Evolutionary conservation across 2,329 filamentous ascomycete species (phyloP), one percentile per base, ranked within the genome.

Genomic region (Aspergillus felis): DNA sequence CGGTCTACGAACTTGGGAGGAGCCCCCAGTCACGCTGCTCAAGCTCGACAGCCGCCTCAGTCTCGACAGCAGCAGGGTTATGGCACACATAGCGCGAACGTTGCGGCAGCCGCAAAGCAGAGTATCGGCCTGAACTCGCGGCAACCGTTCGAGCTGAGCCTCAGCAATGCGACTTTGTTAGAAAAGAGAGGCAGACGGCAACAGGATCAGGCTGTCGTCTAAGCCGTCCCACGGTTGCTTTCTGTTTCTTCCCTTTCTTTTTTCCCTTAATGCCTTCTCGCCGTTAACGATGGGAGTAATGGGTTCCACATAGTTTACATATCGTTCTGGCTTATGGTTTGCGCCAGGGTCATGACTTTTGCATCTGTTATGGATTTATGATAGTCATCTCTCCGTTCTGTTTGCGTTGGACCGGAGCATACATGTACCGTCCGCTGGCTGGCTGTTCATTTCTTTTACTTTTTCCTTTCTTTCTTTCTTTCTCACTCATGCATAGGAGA

Each of bases 111-210:
- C 0, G 92, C 91, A 3, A 88, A 89, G 66, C 87, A 90, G 68
- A 91, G 91, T 69, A 91, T 94, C 44, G 85, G 87, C 48, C 81
- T 84, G 32, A 83, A 85, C 61, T 86, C 89, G 65, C 90, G 88
- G 74, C 92, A 91, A 32, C 87, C 89, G 0, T 99, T 99, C 65
- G 94, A 99, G 75, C 83, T 99, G 50, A 97, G 87, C 69, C 79
- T 99, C 41, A 91, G 96, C 63, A 94, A 94, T 56, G 90, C 94
- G 1, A 97, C 92, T 1, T 76, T 99, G 53, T 79, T 99, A 4
- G 92, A 92, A 32, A 85, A 92, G 66, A 78, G 86, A 62, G 79
- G 79, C 28, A 84, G 71, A 51, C 71, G 70, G 54, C 66, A 74
- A 27, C 70, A 71, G 20, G 67, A 58, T 14, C 68, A 72, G 44